These are phyloP conservation scores for Leishmania gerbilli DNA, from an alignment of 208 protist genomes.

Conservation along the genomic window DNA sequence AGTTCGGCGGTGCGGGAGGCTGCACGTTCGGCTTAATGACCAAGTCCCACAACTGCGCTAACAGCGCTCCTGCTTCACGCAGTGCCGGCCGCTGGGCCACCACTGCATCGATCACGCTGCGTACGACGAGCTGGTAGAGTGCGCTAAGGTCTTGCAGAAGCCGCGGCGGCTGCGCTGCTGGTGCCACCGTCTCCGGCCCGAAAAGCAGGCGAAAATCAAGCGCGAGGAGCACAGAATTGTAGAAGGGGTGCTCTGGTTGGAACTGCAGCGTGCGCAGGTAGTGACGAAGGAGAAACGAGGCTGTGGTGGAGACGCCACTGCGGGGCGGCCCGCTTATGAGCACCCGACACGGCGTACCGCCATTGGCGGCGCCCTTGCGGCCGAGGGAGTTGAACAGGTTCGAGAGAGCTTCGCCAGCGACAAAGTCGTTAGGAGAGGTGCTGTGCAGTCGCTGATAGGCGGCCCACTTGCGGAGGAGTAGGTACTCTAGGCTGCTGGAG, in stretches of 20 bases:
- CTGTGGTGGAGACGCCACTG: slow-evolving; percentile 67
- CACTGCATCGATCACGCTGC: slow-evolving; percentile 56
- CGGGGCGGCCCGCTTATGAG: slow-evolving; percentile 62
- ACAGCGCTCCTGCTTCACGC: slow-evolving; percentile 32
- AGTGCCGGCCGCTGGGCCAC: slow-evolving; percentile 61
- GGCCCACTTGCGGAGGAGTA: slow-evolving; percentile 39
- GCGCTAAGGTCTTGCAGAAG: slow-evolving; percentile 39
- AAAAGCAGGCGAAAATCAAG: slow-evolving; percentile 65
- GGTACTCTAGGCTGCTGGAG: slow-evolving; percentile 26
- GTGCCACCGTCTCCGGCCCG: not conserved
- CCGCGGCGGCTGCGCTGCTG: not conserved
- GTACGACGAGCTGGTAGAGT: slow-evolving; percentile 57
- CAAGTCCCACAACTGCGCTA: slow-evolving; percentile 68
- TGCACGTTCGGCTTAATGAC: slow-evolving; percentile 34
- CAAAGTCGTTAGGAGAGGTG: slow-evolving; percentile 20
- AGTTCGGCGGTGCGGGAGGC: slow-evolving; percentile 26
- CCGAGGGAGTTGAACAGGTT: not conserved
- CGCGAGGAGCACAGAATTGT: slow-evolving; percentile 48
- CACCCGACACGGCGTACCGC: slow-evolving; percentile 27
- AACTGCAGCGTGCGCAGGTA: slow-evolving; percentile 31
- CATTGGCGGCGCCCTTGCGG: not conserved
- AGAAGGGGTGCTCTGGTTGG: slow-evolving; percentile 27
- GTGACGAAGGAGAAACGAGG: slow-evolving; percentile 38
- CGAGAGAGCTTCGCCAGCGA: slow-evolving; percentile 27
- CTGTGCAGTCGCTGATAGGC: slow-evolving; percentile 26